phyloP scores from a whole-genome alignment of 2,329 filamentous ascomycete species.

The Botrytis elliptica region DNA sequence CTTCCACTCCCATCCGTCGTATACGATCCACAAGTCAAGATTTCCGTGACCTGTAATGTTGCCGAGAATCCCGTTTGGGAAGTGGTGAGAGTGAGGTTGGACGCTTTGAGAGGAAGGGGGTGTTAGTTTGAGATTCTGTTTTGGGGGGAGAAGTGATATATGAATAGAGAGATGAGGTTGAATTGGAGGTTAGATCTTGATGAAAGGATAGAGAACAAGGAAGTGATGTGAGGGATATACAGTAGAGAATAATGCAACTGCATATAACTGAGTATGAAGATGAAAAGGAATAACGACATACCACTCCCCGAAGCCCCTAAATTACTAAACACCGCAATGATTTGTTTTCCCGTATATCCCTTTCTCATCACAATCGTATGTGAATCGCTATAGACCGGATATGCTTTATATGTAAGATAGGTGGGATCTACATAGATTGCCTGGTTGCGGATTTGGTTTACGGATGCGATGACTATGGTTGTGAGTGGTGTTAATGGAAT shows the following conservation, averaged over 20 bases:
- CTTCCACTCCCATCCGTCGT: constrained; percentile 46
- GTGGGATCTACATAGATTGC: constrained; percentile 30
- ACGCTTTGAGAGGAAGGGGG: not conserved
- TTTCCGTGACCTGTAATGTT: constrained; percentile 42
- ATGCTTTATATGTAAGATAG: constrained; percentile 35
- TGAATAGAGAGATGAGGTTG: too few relatives aligned
- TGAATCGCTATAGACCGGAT: constrained; percentile 33
- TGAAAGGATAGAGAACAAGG: rapidly evolving
- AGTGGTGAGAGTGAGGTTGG: constrained; percentile 32
- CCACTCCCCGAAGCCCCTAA: constrained; percentile 36
- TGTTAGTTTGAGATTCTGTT: not conserved
- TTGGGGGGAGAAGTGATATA: too few relatives aligned
- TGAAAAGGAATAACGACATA: not conserved
- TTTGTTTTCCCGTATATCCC: constrained; percentile 29
- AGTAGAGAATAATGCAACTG: not conserved
- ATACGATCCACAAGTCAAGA: constrained; percentile 46
- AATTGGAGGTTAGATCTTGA: rapidly evolving
- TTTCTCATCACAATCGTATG: constrained; percentile 36
- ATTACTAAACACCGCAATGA: constrained; percentile 44
- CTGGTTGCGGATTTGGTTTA: constrained; percentile 35
- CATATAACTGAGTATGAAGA: not conserved
- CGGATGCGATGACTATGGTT: constrained; percentile 35
- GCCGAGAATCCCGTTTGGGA: constrained; percentile 43
- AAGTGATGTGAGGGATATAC: not conserved
- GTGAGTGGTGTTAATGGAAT: not conserved